These are phyloP conservation scores for Lactifluus subvellereus DNA, from an alignment of 768 basidiomycete species.

Conservation along the genomic window DNA sequence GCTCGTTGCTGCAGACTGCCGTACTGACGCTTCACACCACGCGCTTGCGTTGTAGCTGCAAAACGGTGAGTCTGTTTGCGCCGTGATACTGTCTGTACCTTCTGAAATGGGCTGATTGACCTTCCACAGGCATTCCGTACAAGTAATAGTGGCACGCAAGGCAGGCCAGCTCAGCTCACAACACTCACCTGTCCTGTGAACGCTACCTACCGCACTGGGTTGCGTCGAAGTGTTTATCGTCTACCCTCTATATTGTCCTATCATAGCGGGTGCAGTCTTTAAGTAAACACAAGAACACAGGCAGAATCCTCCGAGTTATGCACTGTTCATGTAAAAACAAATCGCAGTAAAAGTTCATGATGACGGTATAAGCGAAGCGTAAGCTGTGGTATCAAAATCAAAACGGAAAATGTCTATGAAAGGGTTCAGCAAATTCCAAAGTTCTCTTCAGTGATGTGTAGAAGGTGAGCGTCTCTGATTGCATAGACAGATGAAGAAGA, in stretches of 20 bases:
- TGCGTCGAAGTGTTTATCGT: not conserved
- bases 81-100: not conserved
- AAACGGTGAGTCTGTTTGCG: conserved; percentile 35
- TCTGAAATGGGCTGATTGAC: not conserved
- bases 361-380: conserved; percentile 11
- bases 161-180: not conserved
- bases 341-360: conserved; percentile 5
- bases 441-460: not conserved
- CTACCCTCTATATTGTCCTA: not conserved
- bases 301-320: not conserved
- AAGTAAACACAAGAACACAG: not conserved
- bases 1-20: not conserved
- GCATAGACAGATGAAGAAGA: not conserved
- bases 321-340: conserved; percentile 4
- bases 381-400: conserved; percentile 17
- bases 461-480: conserved; percentile 4
- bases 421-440: not conserved
- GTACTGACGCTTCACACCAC: conserved; percentile 7
- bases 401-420: conserved; percentile 10
- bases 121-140: conserved; percentile 21
- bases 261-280: not conserved
- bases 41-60: conserved; percentile 35
- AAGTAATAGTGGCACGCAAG: conserved; percentile 9
- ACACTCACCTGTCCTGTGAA: not conserved
- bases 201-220: not conserved